These are phyloP conservation scores for Excoecaria cochinchinensis DNA, from an alignment of 345 rosid genomes.

Conservation along the genomic window DNA sequence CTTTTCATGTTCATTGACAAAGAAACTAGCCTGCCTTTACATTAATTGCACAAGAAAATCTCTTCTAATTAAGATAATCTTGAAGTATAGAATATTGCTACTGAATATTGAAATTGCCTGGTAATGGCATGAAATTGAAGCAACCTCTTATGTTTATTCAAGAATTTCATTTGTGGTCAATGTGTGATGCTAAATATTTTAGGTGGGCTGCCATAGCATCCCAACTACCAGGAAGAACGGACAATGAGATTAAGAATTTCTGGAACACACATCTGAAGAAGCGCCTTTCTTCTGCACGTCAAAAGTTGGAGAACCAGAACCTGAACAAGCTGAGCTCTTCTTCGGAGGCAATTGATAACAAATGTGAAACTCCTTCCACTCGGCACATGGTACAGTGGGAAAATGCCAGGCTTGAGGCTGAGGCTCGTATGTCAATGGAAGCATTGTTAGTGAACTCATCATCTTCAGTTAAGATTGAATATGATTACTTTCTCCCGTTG, in stretches of 20 bases:
- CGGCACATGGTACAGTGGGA: slow-evolving; percentile 28
- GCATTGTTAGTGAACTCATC: slow-evolving; percentile 13
- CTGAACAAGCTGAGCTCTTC: slow-evolving; percentile 11
- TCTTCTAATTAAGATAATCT: background rate
- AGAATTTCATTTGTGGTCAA: background rate
- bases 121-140: background rate
- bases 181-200: background rate
- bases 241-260: slow-evolving; percentile 42
- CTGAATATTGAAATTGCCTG: background rate
- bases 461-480: slow-evolving; percentile 11
- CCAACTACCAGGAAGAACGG: slow-evolving; percentile 41
- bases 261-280: slow-evolving; percentile 42
- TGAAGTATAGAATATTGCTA: background rate
- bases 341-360: background rate
- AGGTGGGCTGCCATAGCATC: slow-evolving; percentile 51
- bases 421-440: slow-evolving; percentile 29
- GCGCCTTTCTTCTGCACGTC: slow-evolving; percentile 12
- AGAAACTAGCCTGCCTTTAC: too few species aligned
- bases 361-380: slow-evolving; percentile 20
- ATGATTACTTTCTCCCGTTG: slow-evolving; percentile 28
- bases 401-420: slow-evolving; percentile 32
- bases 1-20: too few species aligned
- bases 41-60: background rate
- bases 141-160: background rate
- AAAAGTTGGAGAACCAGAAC: background rate